Base-by-base conservation (phyloP, 768 basidiomycete genomes). In the Vishniacozyma victoriae region DNA sequence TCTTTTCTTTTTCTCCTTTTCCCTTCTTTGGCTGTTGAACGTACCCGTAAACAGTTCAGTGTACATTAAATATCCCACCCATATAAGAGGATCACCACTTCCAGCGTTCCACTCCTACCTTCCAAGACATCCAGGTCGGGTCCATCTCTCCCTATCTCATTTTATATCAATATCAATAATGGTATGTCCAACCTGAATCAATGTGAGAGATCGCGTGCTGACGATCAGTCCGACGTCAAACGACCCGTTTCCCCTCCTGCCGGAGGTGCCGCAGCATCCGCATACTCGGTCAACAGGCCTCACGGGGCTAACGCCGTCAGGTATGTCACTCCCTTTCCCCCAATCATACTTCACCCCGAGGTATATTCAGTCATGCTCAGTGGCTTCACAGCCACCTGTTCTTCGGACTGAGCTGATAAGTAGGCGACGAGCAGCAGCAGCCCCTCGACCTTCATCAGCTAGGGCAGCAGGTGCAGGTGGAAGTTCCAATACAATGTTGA, bases 401-500 rank as follows among this genome's bases (percentile, higher is more conserved):
- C n/a, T n/a, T n/a, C n/a, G n/a, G n/a, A n/a, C n/a, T n/a, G n/a
- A n/a, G n/a, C n/a, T n/a, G n/a, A n/a, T n/a, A n/a, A n/a, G 18
- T 41, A 71, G 70, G 53, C 70, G 70, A 41, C 55, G 70, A 44
- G 70, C 68, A 18, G 57, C 70, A 12, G 62, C 68, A 14, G 55
- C 70, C 24, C 63, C 83, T 40, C 82, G 79, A 72, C 89, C 91
- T 20, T 91, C 90, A 69, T 92, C 89, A 1, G 72, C 84, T 24
- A 84, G 92, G 50, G 84, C 90, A 33, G 90, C 92, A 22, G 91
- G 93, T 35, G 90, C 90, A 49, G 95, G 95, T 45, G 95, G 95
- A 46, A 91, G 87, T 29, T 88, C 85, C 49, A 93, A 89, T 76
- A 99, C 95, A 48, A 97, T 99, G 95, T 81, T 99, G 67, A 90